A percentile compares a stretch with the other conserved stretches of the same genome.
Evolutionary conservation across 331 rosid species (phyloP).

Genomic region (Acacia pycnantha): DNA sequence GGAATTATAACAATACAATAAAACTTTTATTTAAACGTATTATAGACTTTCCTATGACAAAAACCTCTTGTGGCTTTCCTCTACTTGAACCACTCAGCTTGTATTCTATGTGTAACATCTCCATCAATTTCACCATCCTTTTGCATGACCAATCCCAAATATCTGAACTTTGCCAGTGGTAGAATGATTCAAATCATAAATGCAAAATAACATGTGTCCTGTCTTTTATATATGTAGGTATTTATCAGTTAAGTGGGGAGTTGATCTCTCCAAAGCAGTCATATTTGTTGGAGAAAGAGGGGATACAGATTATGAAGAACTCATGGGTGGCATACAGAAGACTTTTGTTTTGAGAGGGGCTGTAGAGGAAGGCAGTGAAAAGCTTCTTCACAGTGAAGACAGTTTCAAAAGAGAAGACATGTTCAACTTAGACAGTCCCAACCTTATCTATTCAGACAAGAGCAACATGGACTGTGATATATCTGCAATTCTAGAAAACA

Average conservation of each 20-base stretch:
- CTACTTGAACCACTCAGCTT: neutral
- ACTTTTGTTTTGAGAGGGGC: conserved; percentile 56
- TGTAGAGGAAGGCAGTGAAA: conserved; percentile 66
- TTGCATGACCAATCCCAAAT: neutral
- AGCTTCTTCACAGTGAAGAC: conserved; percentile 51
- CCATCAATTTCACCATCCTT: neutral
- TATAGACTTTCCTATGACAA: too few species aligned
- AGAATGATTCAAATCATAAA: neutral
- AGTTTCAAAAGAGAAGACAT: conserved; percentile 55
- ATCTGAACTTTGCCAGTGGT: neutral
- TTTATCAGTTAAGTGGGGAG: conserved; percentile 77
- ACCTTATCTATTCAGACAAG: conserved; percentile 43
- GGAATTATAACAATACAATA: neutral
- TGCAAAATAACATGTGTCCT: conserved; percentile 17
- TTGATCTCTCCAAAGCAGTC: conserved; percentile 64
- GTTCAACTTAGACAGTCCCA: conserved; percentile 58
- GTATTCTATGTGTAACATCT: neutral
- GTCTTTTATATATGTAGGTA: conserved; percentile 45
- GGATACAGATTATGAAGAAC: conserved; percentile 71
- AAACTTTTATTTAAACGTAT: neutral
- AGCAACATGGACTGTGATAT: conserved; percentile 45
- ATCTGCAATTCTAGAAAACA: conserved; percentile 50
- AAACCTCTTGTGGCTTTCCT: neutral
- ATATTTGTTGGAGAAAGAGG: conserved; percentile 72
- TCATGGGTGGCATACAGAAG: conserved; percentile 70